A percentile compares a stretch with the other conserved stretches of the same genome.
phyloP scores from a whole-genome alignment of 106 monocot species.

The Vanilla planifolia region DNA sequence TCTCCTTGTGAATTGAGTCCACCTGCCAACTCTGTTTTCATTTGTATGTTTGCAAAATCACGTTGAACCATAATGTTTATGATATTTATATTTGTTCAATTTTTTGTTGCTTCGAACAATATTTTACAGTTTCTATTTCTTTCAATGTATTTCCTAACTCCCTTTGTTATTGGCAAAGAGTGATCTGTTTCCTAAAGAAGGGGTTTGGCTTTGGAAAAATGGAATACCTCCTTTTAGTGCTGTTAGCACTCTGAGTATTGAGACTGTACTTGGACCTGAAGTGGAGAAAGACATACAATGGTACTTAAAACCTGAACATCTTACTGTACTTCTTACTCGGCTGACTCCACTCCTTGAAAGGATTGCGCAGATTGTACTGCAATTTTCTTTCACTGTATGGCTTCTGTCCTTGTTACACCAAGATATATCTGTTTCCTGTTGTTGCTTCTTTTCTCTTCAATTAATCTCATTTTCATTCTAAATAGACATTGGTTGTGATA shows the following conservation, averaged over 20 bases:
- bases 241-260: slow-evolving; percentile 63
- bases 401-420: background rate
- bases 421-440: background rate
- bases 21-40: too few species aligned
- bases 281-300: slow-evolving; percentile 59
- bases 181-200: slow-evolving; percentile 90
- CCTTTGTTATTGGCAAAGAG: slow-evolving; percentile 32
- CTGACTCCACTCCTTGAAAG: slow-evolving; percentile 66
- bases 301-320: slow-evolving; percentile 60
- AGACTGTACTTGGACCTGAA: slow-evolving; percentile 66
- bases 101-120: too few species aligned
- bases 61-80: too few species aligned
- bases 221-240: slow-evolving; percentile 79
- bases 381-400: slow-evolving; percentile 81
- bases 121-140: too few species aligned
- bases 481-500: slow-evolving; percentile 67
- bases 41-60: too few species aligned
- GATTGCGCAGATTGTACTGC: slow-evolving; percentile 63
- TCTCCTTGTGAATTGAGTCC: background rate
- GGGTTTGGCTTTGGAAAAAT: slow-evolving; percentile 84
- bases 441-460: slow-evolving; percentile 1
- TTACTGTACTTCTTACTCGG: slow-evolving; percentile 42
- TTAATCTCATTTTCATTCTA: background rate
- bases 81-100: too few species aligned
- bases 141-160: slow-evolving; percentile 3